Percentiles rank a stretch among this genome's conserved stretches.
Conservation (phyloP, 768 basidiomycete genomes). For the Amanita brunnescens region DNA sequence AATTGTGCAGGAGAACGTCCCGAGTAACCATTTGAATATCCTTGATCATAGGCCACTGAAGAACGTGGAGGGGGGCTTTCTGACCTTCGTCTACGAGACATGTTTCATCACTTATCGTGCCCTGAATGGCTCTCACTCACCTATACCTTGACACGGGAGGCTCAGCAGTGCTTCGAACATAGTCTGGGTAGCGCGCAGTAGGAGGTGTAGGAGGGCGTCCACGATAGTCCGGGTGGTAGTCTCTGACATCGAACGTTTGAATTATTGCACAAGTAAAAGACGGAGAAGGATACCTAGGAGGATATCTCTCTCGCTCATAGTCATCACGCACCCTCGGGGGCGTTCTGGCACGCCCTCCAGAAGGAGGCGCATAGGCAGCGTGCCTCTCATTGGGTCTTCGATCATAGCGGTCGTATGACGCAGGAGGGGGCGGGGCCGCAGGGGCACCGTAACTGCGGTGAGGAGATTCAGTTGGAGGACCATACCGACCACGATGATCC, state of each 20-base stretch:
- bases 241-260: conserved; percentile 26
- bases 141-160: conserved; percentile 38
- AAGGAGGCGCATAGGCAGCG: conserved; percentile 34
- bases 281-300: conserved; percentile 38
- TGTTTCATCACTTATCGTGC: not conserved
- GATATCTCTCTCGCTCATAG: conserved; percentile 40
- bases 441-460: conserved; percentile 45
- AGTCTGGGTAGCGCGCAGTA: conserved; percentile 44
- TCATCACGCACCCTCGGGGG: conserved; percentile 58
- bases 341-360: conserved; percentile 48
- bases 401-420: conserved; percentile 56
- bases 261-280: not conserved
- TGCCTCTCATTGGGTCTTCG: conserved; percentile 46
- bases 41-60: conserved; percentile 38
- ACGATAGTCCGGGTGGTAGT: conserved; percentile 45
- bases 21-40: conserved; percentile 46
- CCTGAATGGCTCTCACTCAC: conserved; percentile 18
- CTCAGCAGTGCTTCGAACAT: conserved; percentile 40
- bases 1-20: conserved; percentile 22
- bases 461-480: conserved; percentile 42
- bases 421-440: conserved; percentile 35
- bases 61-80: conserved; percentile 56
- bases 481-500: conserved; percentile 52
- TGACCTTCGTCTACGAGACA: conserved; percentile 49
- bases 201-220: conserved; percentile 47